Evolutionary conservation across 371 early-diverging fungal genomes (phyloP).

Genomic region (Rhizopus arrhizus): DNA sequence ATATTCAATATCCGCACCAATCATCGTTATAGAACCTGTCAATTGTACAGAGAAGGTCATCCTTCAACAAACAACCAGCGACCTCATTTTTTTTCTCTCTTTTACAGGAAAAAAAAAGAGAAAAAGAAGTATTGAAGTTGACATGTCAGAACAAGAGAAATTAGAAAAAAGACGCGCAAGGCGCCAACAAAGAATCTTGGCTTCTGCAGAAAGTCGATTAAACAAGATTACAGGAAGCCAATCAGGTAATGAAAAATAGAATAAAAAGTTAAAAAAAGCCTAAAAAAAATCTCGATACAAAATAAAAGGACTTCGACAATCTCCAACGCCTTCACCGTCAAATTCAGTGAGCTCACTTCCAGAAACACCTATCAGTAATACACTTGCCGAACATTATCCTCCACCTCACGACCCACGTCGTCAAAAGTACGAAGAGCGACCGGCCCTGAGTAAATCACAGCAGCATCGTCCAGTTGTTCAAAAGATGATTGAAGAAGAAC

Average conservation of each 20-base stretch:
- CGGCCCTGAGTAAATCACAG: conserved; percentile 6
- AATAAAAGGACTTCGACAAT: conserved; percentile 31
- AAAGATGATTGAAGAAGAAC: conserved; percentile 25
- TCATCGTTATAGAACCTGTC: too few species aligned
- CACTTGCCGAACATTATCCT: conserved; percentile 32
- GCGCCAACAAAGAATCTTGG: conserved; percentile 62
- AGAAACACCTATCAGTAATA: conserved; percentile 1
- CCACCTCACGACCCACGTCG: conserved; percentile 19
- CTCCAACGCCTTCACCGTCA: conserved; percentile 40
- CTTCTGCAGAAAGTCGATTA: conserved; percentile 59
- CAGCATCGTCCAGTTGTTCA: conserved; percentile 20
- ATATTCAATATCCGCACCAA: too few species aligned
- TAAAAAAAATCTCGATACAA: background rate
- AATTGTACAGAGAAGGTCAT: too few species aligned
- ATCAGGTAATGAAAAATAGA: conserved; percentile 31
- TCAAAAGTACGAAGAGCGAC: conserved; percentile 21
- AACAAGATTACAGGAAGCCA: conserved; percentile 61
- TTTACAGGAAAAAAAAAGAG: too few species aligned
- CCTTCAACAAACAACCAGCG: too few species aligned
- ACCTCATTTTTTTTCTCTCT: too few species aligned
- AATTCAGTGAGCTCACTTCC: conserved; percentile 16
- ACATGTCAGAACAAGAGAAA: conserved; percentile 56
- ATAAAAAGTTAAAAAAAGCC: background rate
- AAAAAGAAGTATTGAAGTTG: too few species aligned
- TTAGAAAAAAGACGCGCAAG: conserved; percentile 59